A percentile compares a stretch with the other conserved stretches of the same genome.
Conservation (phyloP, 2,329 filamentous ascomycete genomes). For the Epichloe baconii region DNA sequence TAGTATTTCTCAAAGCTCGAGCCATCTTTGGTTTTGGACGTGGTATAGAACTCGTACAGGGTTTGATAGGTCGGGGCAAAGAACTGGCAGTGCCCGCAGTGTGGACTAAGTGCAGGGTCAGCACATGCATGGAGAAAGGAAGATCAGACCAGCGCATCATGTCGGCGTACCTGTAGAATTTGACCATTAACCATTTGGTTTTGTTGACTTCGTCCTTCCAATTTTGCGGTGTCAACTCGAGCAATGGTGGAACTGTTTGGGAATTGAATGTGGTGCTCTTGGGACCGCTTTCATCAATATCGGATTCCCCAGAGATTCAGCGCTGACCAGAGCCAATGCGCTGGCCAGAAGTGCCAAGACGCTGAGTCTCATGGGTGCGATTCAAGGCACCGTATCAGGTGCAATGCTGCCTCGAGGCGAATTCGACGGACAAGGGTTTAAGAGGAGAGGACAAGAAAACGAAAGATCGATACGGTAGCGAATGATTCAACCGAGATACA, state of each 20-base stretch:
- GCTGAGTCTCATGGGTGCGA: constrained; percentile 20
- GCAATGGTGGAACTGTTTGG: constrained; percentile 50
- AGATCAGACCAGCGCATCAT: background rate
- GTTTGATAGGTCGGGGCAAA: constrained; percentile 84
- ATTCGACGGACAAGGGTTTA: background rate
- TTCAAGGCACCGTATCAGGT: constrained; percentile 1
- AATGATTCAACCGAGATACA: background rate
- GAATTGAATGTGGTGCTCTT: constrained; percentile 50
- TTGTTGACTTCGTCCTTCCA: constrained; percentile 43
- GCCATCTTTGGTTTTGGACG: constrained; percentile 57
- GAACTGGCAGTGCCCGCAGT: constrained; percentile 59
- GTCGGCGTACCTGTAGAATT: constrained; percentile 51
- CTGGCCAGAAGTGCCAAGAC: constrained; percentile 33
- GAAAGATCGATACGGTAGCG: background rate
- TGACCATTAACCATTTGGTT: constrained; percentile 40
- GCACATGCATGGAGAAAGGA: constrained; percentile 13
- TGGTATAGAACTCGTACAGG: constrained; percentile 88
- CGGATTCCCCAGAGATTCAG: constrained; percentile 21
- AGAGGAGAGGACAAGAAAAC: background rate
- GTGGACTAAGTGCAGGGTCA: constrained; percentile 32
- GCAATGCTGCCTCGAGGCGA: background rate
- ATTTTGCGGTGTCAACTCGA: constrained; percentile 44
- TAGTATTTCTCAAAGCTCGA: constrained; percentile 66
- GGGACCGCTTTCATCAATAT: constrained; percentile 15
- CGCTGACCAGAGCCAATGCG: constrained; percentile 19